Base-by-base conservation (phyloP, 768 basidiomycete genomes). In the Steccherinum ochraceum region DNA sequence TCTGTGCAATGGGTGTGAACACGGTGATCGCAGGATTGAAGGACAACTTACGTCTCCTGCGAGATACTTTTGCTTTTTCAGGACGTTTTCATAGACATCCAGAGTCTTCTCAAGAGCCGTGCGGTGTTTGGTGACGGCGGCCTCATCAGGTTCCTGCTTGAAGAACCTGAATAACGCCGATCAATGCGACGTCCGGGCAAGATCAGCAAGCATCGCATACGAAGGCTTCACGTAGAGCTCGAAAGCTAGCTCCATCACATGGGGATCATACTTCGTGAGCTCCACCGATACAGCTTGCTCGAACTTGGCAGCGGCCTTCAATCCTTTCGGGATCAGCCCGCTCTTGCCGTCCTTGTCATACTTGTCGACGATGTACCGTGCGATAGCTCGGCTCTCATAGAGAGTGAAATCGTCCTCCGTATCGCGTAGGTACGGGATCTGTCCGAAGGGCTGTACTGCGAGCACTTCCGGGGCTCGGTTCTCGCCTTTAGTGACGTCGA, bases 321-420 rank as follows among this genome's bases (percentile, higher is more conserved):
- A 11, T 5, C 19, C 41, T 7, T 18, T 5, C 7, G 41, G 41
- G 7, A 43, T 10, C 23, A 47, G 25, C 25, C 24, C 24, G n/a
- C n/a, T 11, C 43, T 52, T 51, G 5, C 73, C 60, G 21, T 43
- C 41, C 21, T 43, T 19, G 21, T 23, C 41, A 55, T 80, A 78
- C 62, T 83, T 84, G 40, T 64, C 63, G 25, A 70, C 75, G 56
- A 86, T 59, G 60, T 86, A 87, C 4, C 78, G 74, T 24, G 59
- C 62, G 53, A 86, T 84, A 0, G 83, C 83, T 10, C 81, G 78
- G 27, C 74, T 74, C 58, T 84, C 83, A 60, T 73, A 84, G 20
- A 89, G 56, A 48, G 75, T 67, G 64, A 84, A 77, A 40, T 80
- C 81, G 21, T 86, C 83, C 46, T 80, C 58, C 12, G 51, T 76